Evolutionary conservation across 495 filamentous ascomycete genomes (phyloP).

Genomic region (Parachaetomium inaequale): DNA sequence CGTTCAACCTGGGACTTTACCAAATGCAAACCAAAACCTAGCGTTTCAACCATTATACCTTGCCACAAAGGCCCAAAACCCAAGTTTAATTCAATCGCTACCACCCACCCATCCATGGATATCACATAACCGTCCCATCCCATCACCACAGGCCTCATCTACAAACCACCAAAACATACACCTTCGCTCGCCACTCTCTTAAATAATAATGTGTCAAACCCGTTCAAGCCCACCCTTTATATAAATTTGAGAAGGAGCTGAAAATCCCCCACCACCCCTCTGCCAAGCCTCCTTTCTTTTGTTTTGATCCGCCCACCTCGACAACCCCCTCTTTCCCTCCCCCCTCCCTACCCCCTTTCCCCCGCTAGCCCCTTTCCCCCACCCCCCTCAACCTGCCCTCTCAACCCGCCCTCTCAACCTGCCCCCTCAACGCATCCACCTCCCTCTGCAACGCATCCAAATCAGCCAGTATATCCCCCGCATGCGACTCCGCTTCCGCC

Average conservation of each 20-base stretch:
- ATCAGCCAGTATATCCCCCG: constrained; percentile 62
- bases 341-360: neutral
- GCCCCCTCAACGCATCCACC: constrained; percentile 65
- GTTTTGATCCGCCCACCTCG: too few relatives aligned
- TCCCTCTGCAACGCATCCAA: constrained; percentile 65
- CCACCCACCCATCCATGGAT: constrained; percentile 1
- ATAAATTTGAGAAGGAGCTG: too few relatives aligned
- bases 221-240: too few relatives aligned
- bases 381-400: neutral
- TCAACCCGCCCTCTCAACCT: constrained; percentile 38
- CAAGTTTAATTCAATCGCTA: neutral
- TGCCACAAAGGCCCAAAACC: neutral
- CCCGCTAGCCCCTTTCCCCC: neutral
- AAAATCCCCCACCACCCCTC: too few relatives aligned
- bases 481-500: neutral
- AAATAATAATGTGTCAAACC: neutral
- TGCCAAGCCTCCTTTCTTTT: too few relatives aligned
- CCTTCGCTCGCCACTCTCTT: neutral
- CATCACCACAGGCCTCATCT: neutral
- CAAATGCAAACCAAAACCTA: neutral
- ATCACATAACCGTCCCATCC: neutral
- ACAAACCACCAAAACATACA: neutral
- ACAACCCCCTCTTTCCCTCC: too few relatives aligned
- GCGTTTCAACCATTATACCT: too few relatives aligned
- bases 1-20: neutral